A percentile compares a stretch with the other conserved stretches of the same genome.
Evolutionary conservation across 306 rosid species (phyloP).

Genomic region (Begonia masoniana): DNA sequence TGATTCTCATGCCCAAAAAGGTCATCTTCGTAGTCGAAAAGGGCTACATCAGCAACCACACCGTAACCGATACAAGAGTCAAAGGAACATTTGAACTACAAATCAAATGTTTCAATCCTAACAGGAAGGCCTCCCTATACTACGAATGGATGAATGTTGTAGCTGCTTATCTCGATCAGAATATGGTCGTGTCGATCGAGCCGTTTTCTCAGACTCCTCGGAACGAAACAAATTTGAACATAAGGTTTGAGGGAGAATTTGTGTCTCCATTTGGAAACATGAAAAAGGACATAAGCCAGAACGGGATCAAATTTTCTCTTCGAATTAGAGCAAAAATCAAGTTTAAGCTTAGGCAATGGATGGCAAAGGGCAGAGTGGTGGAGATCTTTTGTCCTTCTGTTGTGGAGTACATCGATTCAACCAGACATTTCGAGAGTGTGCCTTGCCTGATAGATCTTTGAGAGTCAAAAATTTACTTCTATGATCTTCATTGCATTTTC

Average conservation of each 20-base stretch:
- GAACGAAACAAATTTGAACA: not conserved
- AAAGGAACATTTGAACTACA: not conserved
- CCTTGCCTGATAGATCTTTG: not conserved
- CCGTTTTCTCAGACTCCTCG: not conserved
- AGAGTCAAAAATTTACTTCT: not conserved
- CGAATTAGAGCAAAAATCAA: not conserved
- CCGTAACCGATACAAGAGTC: not conserved
- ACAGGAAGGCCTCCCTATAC: not conserved
- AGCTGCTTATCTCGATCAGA: not conserved
- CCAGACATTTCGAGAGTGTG: not conserved
- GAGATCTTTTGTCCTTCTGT: not conserved
- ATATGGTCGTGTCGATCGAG: not conserved
- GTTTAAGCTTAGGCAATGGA: not conserved
- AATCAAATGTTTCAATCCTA: not conserved
- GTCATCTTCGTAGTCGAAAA: not conserved
- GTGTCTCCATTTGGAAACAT: not conserved
- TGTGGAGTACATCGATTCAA: not conserved
- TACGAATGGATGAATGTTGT: not conserved
- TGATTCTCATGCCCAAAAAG: not conserved
- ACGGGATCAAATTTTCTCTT: not conserved
- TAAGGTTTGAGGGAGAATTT: not conserved
- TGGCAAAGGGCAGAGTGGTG: not conserved
- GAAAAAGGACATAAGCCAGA: not conserved
- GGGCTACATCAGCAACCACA: not conserved
- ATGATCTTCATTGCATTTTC: too few relatives aligned